Evolutionary conservation across 176 grass and related monocot genomes (phyloP), one percentile per base, ranked within the genome.

Genomic region (Saccharum officinarum): DNA sequence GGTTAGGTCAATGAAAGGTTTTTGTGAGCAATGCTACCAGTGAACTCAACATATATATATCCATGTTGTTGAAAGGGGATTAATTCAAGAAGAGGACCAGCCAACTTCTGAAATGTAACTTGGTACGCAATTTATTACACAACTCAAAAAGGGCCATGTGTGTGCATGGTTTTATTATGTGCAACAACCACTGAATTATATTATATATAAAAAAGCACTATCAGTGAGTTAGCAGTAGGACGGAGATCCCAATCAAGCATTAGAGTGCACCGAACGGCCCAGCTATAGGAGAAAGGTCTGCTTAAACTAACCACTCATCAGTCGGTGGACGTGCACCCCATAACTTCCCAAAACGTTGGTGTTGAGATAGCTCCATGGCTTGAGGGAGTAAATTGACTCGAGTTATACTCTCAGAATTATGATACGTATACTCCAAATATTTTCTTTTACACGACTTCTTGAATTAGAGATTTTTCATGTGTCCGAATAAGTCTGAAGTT

Each of bases 291-390:
- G 88, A 88, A 90, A 88, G 85, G 81, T 41, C 42, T 67, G 16
- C 81, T 78, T 83, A 86, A 91, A 86, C 88, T 20, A 93, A 90
- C 76, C 15, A 7, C 10, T 22, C 22, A 61, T 7, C 78, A 62
- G 82, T 59, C n/a, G 3, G 16, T 85, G 88, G 88, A 93, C 77
- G 57, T 12, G 12, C 44, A 85, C 88, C 44, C 12, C 45, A 22
- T 79, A 85, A 85, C 91, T 81, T 63, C 76, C 71, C 57, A 44
- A 39, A 70, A 42, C 45, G 61, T 31, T 71, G 26, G 52, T n/a
- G 2, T 34, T 84, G 39, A 7, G 41, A 64, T n/a, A 39, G 6
- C 50, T 63, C 18, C 63, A 67, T 70, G 72, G 49, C 40, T 71
- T 30, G 45, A 23, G 41, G 16, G 11, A 8, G 0, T 50, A 26